Base-by-base conservation (phyloP, 495 filamentous ascomycete species). In the Beverwykella pulmonaria region DNA sequence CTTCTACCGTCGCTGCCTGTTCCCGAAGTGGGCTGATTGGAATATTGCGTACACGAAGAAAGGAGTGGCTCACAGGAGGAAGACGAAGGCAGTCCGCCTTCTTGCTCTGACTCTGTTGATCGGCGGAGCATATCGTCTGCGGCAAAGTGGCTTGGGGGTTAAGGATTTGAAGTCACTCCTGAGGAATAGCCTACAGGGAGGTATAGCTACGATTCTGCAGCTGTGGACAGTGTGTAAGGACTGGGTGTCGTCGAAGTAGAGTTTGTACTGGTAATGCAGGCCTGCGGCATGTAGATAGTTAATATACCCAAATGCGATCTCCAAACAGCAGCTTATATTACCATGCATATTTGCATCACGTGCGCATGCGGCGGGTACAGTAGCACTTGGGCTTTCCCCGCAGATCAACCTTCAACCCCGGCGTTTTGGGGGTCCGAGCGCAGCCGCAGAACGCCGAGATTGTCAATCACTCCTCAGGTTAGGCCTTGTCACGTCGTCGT, bases 11-110 rank as follows among this genome's bases (percentile, higher is more conserved):
- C 63, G 79, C 14, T 86, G 83, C 73, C 78, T 78, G 71, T 87
- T 85, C 69, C 85, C 85, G 0, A 79, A 77, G 15, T 87, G 82
- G 82, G 71, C 69, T 20, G 78, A 88, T 63, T 88, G 83, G 83
- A 75, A 79, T 46, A 75, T 82, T 9, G 78, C 74, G 49, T 82
- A 82, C 61, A 87, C 85, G 2, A 23, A 53, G 36, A 69, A 72
- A 34, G 70, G 70, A 1, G n/a, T 65, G 1, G 20, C 29, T 17
- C 34, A 63, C 23, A 61, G 44, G 53, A 50, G 62, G 9, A 54
- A n/a, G 14, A 32, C 26, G 29, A 9, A 23, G 9, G 50, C 46
- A 23, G 1, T 56, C 1, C 55, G 56, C 14, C 14, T 67, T 3
- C 34, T 72, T 30, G 22, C 54, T 30, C n/a, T 60, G 4, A 25